These are phyloP conservation scores for Ajuga reptans DNA, from an alignment of 305 asterid species.

Conservation along the genomic window DNA sequence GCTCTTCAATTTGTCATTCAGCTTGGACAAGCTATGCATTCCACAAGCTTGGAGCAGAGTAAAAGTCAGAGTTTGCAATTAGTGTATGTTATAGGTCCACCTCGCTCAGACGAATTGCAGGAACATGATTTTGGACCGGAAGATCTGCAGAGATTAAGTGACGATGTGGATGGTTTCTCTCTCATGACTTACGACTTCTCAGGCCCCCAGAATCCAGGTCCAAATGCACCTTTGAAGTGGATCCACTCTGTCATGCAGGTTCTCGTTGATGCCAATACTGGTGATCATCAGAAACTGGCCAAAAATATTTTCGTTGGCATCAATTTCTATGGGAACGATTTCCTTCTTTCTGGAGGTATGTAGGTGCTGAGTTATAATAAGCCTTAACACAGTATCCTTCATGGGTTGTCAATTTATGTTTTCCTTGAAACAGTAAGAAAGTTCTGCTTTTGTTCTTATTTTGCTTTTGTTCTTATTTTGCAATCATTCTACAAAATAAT, in stretches of 20 bases:
- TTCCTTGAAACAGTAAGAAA: too few relatives aligned
- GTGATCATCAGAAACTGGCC: slow-evolving; percentile 31
- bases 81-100: slow-evolving; percentile 86
- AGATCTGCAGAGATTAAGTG: slow-evolving; percentile 57
- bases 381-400: neutral
- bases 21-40: slow-evolving; percentile 85
- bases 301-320: slow-evolving; percentile 65
- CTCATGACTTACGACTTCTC: slow-evolving; percentile 98
- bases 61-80: slow-evolving; percentile 42
- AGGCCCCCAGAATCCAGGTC: slow-evolving; percentile 92
- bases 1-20: slow-evolving; percentile 68
- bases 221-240: slow-evolving; percentile 94
- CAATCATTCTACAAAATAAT: too few relatives aligned
- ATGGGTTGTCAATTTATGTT: too few relatives aligned
- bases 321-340: slow-evolving; percentile 90
- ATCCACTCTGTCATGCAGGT: slow-evolving; percentile 53
- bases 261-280: slow-evolving; percentile 40
- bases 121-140: slow-evolving; percentile 77
- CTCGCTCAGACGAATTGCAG: slow-evolving; percentile 55
- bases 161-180: slow-evolving; percentile 80
- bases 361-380: neutral
- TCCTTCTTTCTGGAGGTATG: slow-evolving; percentile 72
- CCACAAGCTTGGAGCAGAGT: slow-evolving; percentile 34
- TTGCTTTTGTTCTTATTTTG: too few relatives aligned
- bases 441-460: too few relatives aligned